Conservation (phyloP, 305 asterid species). For the Stenogyne calaminthoides region DNA sequence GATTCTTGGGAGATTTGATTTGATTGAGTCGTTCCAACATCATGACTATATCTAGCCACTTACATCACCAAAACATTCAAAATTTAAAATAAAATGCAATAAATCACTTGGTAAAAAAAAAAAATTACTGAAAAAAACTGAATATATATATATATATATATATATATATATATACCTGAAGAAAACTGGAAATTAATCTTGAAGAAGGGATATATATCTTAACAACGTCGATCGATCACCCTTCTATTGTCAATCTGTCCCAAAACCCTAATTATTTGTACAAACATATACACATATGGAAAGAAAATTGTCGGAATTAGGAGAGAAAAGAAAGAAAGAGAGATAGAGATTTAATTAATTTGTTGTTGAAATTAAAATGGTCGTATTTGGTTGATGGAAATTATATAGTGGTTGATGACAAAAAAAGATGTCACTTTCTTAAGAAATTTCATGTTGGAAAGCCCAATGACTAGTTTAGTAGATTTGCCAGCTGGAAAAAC, state of each 20-base stretch:
- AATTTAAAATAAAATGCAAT: background rate
- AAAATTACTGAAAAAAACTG: no score
- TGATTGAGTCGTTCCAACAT: constrained; percentile 57
- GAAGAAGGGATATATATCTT: background rate
- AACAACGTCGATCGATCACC: background rate
- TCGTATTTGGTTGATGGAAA: background rate
- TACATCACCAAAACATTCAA: background rate
- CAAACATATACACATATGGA: background rate
- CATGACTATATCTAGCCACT: background rate
- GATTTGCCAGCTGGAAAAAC: constrained; percentile 45
- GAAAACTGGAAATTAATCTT: background rate
- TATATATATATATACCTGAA: background rate
- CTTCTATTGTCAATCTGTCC: background rate
- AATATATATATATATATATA: no score
- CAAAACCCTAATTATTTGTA: constrained; percentile 1
- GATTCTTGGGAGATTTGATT: constrained; percentile 43
- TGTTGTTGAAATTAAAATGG: background rate
- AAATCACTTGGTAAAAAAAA: background rate
- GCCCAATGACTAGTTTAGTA: constrained; percentile 24
- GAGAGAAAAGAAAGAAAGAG: background rate
- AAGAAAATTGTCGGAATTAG: background rate
- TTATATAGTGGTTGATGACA: constrained; percentile 41
- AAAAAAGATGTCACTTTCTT: constrained; percentile 37
- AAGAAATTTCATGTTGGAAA: constrained; percentile 15
- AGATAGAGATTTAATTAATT: background rate